These are phyloP conservation scores for Dissophora ornata DNA, from an alignment of 192 early-diverging fungal species.

Conservation along the genomic window DNA sequence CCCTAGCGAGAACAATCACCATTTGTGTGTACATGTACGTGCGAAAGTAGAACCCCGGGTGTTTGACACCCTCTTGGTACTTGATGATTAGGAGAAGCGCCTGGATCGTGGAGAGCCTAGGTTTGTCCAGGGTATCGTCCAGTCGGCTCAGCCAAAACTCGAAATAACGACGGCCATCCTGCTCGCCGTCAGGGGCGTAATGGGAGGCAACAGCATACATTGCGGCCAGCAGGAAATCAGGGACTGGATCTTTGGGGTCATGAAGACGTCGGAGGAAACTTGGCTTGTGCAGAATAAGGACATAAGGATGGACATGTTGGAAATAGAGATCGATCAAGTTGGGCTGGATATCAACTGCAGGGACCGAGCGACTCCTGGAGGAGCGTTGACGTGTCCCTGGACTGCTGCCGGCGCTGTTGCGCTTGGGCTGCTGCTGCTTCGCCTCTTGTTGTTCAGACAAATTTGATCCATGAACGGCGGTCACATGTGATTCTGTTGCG, in stretches of 20 bases:
- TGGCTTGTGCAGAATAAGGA: slow-evolving; percentile 62
- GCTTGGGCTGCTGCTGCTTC: slow-evolving; percentile 6
- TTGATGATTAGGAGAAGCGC: slow-evolving; percentile 61
- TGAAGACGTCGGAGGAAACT: slow-evolving; percentile 59
- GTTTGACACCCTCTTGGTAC: slow-evolving; percentile 60
- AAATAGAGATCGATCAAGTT: slow-evolving; percentile 61
- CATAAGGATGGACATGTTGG: slow-evolving; percentile 63
- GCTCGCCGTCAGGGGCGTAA: slow-evolving; percentile 42
- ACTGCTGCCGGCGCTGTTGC: slow-evolving; percentile 8
- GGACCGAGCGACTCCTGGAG: slow-evolving; percentile 31
- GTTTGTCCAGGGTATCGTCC: slow-evolving; percentile 62
- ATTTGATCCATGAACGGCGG: neutral
- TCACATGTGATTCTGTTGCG: slow-evolving; percentile 3
- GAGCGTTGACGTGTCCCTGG: slow-evolving; percentile 18
- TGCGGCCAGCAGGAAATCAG: slow-evolving; percentile 62
- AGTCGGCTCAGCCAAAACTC: slow-evolving; percentile 38
- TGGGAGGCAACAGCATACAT: slow-evolving; percentile 62
- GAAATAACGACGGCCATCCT: slow-evolving; percentile 42
- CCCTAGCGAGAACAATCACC: slow-evolving; percentile 48
- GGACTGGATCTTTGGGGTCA: slow-evolving; percentile 56
- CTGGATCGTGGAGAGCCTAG: slow-evolving; percentile 65
- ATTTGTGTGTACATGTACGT: slow-evolving; percentile 60
- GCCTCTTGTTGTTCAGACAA: neutral
- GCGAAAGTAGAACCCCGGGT: slow-evolving; percentile 60
- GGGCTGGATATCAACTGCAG: slow-evolving; percentile 27